These are phyloP conservation scores for Pisolithus thermaeus DNA, from an alignment of 1,284 basidiomycete genomes.

Conservation along the genomic window DNA sequence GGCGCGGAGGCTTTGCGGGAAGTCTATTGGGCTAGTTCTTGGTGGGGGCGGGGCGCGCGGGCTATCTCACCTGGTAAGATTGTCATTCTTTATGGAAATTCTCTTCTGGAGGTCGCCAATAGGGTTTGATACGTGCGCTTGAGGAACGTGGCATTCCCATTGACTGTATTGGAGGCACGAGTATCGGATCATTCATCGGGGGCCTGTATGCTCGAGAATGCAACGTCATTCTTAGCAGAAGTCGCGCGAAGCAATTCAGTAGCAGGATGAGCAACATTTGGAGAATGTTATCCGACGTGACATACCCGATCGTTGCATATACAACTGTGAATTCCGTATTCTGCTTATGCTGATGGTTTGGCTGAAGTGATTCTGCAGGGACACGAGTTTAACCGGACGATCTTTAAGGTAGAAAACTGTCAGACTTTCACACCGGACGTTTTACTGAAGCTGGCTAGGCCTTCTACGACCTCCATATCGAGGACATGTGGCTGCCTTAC, in stretches of 20 bases:
- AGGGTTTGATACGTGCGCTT: constrained; percentile 87
- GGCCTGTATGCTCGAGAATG: constrained; percentile 94
- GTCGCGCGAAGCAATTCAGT: constrained; percentile 88
- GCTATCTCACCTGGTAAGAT: constrained; percentile 80
- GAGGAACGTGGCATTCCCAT: constrained; percentile 92
- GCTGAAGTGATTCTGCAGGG: constrained; percentile 42
- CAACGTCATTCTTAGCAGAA: constrained; percentile 82
- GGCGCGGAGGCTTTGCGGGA: constrained; percentile 88
- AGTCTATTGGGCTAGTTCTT: constrained; percentile 89
- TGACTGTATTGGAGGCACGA: constrained; percentile 86
- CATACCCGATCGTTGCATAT: constrained; percentile 96
- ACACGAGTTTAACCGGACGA: constrained; percentile 84
- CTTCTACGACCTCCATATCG: constrained; percentile 93
- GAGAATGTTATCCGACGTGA: constrained; percentile 92
- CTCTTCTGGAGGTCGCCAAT: constrained; percentile 4
- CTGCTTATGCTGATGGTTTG: constrained; percentile 5
- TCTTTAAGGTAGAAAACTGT: constrained; percentile 62
- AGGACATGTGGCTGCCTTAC: constrained; percentile 99
- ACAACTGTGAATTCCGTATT: constrained; percentile 69
- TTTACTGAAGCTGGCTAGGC: constrained; percentile 39
- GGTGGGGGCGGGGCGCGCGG: constrained; percentile 96
- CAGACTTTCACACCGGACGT: neutral
- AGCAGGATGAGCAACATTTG: constrained; percentile 92
- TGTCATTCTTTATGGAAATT: constrained; percentile 6
- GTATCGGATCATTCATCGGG: constrained; percentile 93